These are phyloP conservation scores for Apiospora arundinis DNA, from an alignment of 2,329 filamentous ascomycete species.

Conservation along the genomic window DNA sequence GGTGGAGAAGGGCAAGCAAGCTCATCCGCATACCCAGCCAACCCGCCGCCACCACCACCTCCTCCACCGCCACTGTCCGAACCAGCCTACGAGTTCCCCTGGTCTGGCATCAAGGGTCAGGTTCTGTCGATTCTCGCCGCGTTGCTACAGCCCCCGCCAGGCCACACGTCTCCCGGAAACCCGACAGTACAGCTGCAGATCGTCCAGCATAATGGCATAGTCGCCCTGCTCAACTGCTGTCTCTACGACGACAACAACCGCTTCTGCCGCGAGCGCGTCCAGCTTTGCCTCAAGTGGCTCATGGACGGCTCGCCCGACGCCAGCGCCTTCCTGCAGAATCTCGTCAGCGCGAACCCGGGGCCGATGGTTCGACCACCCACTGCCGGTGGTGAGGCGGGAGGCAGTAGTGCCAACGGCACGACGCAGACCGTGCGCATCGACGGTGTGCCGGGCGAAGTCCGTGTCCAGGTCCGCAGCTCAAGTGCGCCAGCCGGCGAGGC, in stretches of 20 bases:
- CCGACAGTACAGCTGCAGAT: constrained; percentile 87
- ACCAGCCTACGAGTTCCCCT: constrained; percentile 67
- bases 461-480: constrained; percentile 55
- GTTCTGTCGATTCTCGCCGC: constrained; percentile 90
- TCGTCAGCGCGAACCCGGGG: constrained; percentile 50
- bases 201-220: constrained; percentile 82
- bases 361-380: constrained; percentile 29
- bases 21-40: constrained; percentile 33
- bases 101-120: constrained; percentile 84
- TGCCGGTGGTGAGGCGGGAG: constrained; percentile 37
- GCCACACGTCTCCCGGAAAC: constrained; percentile 66
- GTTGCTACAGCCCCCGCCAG: constrained; percentile 81
- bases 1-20: constrained; percentile 31
- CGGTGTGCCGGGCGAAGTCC: constrained; percentile 62
- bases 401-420: neutral
- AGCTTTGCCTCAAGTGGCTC: constrained; percentile 85
- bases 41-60: constrained; percentile 49
- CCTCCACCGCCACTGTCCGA: constrained; percentile 64
- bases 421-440: constrained; percentile 58
- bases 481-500: constrained; percentile 35
- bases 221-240: constrained; percentile 87
- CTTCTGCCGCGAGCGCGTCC: constrained; percentile 90
- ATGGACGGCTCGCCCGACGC: constrained; percentile 78
- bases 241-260: constrained; percentile 92
- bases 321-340: constrained; percentile 71